Evolutionary conservation across 2,329 filamentous ascomycete species (phyloP).

Genomic region (Raffaelea deltoideospora): DNA sequence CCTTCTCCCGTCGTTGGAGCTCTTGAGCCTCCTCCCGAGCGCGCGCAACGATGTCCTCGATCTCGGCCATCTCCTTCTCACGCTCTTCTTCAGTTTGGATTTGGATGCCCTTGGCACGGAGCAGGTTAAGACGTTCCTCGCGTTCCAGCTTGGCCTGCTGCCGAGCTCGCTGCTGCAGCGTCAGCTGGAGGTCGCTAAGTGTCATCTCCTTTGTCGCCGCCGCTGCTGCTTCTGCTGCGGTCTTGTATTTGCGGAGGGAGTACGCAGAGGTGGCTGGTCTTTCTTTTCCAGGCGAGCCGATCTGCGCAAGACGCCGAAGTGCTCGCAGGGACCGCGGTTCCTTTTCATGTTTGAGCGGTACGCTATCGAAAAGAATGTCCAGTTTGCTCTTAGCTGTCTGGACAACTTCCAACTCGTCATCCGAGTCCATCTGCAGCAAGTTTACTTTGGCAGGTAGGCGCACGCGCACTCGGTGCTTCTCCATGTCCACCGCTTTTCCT

Average conservation of each 20-base stretch:
- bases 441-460: conserved; percentile 18
- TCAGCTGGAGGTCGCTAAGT: conserved; percentile 38
- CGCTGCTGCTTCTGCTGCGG: conserved; percentile 7
- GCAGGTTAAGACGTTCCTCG: conserved; percentile 57
- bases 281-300: conserved; percentile 46
- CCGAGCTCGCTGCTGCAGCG: conserved; percentile 51
- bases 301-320: conserved; percentile 59
- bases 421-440: conserved; percentile 22
- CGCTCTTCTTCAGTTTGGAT: conserved; percentile 79
- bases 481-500: conserved; percentile 30
- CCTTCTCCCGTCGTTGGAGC: conserved; percentile 64
- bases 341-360: conserved; percentile 46
- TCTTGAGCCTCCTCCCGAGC: conserved; percentile 68
- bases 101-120: conserved; percentile 65
- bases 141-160: conserved; percentile 68
- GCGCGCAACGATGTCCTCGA: conserved; percentile 78
- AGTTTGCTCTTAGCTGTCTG: conserved; percentile 33
- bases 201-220: conserved; percentile 19
- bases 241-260: too few species aligned
- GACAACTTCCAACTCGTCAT: conserved; percentile 45
- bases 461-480: conserved; percentile 34
- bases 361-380: conserved; percentile 52
- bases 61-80: conserved; percentile 63
- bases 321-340: conserved; percentile 49
- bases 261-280: too few species aligned